Conservation (phyloP, 805 yeast species). For the Ogataea paradorogensis region DNA sequence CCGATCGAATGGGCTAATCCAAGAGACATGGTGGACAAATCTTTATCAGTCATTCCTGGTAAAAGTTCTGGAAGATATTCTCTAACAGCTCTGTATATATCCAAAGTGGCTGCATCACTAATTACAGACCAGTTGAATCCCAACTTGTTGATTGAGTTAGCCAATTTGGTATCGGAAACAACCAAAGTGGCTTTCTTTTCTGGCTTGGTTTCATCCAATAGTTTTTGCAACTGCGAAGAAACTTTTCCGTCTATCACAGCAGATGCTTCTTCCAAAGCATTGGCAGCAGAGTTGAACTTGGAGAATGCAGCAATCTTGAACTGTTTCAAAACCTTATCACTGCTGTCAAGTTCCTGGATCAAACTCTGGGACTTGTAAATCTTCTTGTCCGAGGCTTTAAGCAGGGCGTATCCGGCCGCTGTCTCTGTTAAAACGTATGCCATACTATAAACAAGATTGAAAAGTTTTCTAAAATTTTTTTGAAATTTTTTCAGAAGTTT, state of each 20-base stretch:
- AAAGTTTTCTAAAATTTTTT: slow-evolving; percentile 13
- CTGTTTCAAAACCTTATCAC: slow-evolving; percentile 83
- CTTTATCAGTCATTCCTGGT: slow-evolving; percentile 87
- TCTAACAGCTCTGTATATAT: slow-evolving; percentile 91
- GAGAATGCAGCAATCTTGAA: slow-evolving; percentile 95
- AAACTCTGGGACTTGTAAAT: slow-evolving; percentile 80
- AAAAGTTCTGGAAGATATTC: slow-evolving; percentile 90
- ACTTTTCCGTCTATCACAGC: slow-evolving; percentile 93
- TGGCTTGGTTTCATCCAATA: slow-evolving; percentile 71
- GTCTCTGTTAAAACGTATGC: slow-evolving; percentile 94
- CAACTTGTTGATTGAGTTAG: slow-evolving; percentile 92
- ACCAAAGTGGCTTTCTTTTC: slow-evolving; percentile 84
- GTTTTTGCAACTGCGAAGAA: slow-evolving; percentile 71
- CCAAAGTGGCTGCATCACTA: slow-evolving; percentile 92
- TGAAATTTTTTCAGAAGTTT: slow-evolving; percentile 10
- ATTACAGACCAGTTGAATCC: slow-evolving; percentile 85
- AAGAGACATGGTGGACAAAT: slow-evolving; percentile 89
- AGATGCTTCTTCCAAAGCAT: slow-evolving; percentile 93
- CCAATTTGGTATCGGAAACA: slow-evolving; percentile 93
- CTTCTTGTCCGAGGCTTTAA: slow-evolving; percentile 97
- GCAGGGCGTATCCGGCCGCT: slow-evolving; percentile 97
- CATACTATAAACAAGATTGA: slow-evolving; percentile 39
- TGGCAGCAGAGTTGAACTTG: slow-evolving; percentile 90
- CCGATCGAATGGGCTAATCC: slow-evolving; percentile 99
- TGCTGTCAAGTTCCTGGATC: slow-evolving; percentile 71